These are phyloP conservation scores for Sindora glabra DNA, from an alignment of 306 rosid species.

Conservation along the genomic window DNA sequence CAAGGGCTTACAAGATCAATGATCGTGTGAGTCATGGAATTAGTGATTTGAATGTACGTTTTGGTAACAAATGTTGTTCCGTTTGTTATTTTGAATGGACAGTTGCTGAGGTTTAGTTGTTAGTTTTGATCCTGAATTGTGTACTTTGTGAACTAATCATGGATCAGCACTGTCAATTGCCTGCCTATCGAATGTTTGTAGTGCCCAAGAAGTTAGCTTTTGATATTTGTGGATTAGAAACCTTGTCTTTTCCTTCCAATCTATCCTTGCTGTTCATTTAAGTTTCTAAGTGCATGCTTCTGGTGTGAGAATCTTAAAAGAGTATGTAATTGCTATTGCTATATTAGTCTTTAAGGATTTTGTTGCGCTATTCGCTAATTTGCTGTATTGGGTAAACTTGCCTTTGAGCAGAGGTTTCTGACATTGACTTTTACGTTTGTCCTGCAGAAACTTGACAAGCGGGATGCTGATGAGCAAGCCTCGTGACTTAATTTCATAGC, in stretches of 20 bases:
- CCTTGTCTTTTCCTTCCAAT: not conserved
- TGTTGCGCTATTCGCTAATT: not conserved
- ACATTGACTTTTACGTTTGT: not conserved
- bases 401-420: not conserved
- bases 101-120: not conserved
- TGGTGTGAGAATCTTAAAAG: not conserved
- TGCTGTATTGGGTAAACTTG: not conserved
- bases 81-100: not conserved
- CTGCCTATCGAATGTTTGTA: not conserved
- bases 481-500: constrained; percentile 19
- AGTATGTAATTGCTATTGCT: not conserved
- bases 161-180: not conserved
- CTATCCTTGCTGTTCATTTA: not conserved
- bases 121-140: not conserved
- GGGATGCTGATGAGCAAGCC: constrained; percentile 32
- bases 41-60: not conserved
- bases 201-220: not conserved
- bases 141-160: not conserved
- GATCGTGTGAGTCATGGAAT: not conserved
- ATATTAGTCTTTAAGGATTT: not conserved
- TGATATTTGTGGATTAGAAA: not conserved
- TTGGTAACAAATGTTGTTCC: not conserved
- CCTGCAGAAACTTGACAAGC: constrained; percentile 45
- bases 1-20: not conserved
- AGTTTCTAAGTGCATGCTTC: not conserved